Evolutionary conservation across 139 green algal species (phyloP).

Genomic region (Ulvella scutata): DNA sequence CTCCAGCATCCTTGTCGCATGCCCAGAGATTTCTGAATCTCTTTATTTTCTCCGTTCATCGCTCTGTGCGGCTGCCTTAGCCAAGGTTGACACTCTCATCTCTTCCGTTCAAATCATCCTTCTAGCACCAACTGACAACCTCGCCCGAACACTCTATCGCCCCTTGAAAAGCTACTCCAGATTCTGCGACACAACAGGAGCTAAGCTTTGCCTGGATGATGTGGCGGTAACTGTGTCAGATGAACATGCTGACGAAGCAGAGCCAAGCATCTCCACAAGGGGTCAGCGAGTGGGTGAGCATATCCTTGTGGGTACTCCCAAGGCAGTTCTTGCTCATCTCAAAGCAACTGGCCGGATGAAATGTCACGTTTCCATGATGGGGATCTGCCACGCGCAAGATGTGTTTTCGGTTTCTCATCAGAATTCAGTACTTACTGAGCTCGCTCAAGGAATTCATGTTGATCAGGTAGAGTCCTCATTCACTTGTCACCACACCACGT

Average conservation of each 20-base stretch:
- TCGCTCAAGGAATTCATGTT: background rate
- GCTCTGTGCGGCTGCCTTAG: background rate
- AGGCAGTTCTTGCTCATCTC: background rate
- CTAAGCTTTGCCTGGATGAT: background rate
- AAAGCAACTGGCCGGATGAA: background rate
- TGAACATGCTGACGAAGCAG: background rate
- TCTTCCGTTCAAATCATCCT: background rate
- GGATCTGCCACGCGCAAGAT: background rate
- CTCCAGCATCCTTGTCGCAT: background rate
- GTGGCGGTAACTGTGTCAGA: background rate
- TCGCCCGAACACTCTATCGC: background rate
- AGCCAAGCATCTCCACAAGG: too few relatives aligned
- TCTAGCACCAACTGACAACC: background rate
- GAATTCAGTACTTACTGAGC: background rate
- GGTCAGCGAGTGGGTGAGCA: too few relatives aligned
- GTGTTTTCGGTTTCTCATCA: background rate
- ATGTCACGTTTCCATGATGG: background rate
- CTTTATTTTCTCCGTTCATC: slow-evolving; percentile 1
- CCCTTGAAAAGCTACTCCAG: background rate
- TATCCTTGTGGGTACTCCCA: background rate
- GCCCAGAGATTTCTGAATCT: background rate
- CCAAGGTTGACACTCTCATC: background rate
- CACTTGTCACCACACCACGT: background rate
- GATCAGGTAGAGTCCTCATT: background rate
- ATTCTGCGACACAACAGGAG: background rate